These are phyloP conservation scores for Veloboletus limbatus DNA, from an alignment of 1,284 basidiomycete species.

Conservation along the genomic window DNA sequence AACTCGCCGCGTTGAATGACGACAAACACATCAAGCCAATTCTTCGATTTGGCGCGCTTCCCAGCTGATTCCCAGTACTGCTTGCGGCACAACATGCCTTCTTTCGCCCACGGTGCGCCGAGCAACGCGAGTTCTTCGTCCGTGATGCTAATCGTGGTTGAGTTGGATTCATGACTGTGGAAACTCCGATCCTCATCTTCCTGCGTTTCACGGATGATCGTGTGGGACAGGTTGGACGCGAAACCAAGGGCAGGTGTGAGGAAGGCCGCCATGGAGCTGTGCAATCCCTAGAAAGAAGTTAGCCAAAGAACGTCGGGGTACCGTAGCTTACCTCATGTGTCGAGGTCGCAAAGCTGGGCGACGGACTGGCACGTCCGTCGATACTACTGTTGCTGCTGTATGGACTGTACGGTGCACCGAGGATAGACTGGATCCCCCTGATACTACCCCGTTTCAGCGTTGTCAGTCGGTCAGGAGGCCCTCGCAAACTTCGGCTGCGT, in stretches of 20 bases:
- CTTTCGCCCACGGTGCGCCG: constrained; percentile 98
- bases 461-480: constrained; percentile 63
- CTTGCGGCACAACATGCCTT: constrained; percentile 92
- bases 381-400: constrained; percentile 79
- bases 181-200: constrained; percentile 85
- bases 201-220: constrained; percentile 91
- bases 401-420: constrained; percentile 63
- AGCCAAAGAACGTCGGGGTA: constrained; percentile 1
- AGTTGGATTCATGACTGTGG: constrained; percentile 56
- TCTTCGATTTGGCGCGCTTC: constrained; percentile 81
- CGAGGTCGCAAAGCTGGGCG: constrained; percentile 73
- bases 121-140: constrained; percentile 94
- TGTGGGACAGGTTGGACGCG: constrained; percentile 92
- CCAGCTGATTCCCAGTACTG: constrained; percentile 88
- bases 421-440: constrained; percentile 77
- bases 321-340: constrained; percentile 61
- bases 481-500: constrained; percentile 68
- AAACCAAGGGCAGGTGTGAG: constrained; percentile 86
- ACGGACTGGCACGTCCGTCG: constrained; percentile 84
- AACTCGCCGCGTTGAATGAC: constrained; percentile 93
- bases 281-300: constrained; percentile 36
- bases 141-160: constrained; percentile 75
- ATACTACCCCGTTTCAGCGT: constrained; percentile 89
- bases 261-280: constrained; percentile 56
- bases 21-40: constrained; percentile 92